Percentiles rank a stretch among this genome's conserved stretches.
Conservation (phyloP, 306 rosid species). For the Inga oerstediana region DNA sequence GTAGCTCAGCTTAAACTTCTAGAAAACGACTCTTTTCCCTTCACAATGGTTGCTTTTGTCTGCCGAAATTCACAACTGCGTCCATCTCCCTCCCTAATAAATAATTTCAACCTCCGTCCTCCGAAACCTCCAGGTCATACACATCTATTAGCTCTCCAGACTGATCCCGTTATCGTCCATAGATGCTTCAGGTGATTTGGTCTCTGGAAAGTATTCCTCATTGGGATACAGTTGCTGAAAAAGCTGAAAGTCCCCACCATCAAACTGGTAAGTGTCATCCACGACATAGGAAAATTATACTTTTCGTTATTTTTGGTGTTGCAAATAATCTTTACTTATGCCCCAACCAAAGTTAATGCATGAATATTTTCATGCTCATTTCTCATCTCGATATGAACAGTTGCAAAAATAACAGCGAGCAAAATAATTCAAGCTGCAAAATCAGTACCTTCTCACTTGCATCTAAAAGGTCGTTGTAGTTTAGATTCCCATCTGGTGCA, state of each 20-base stretch:
- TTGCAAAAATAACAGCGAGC: constrained; percentile 13
- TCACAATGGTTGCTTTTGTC: not conserved
- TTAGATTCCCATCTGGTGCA: constrained; percentile 78
- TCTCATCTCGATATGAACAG: constrained; percentile 3
- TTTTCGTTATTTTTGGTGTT: not conserved
- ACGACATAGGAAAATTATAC: not conserved
- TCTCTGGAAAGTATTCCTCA: constrained; percentile 55
- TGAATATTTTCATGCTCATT: not conserved
- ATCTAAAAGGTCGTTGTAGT: constrained; percentile 60
- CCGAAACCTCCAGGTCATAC: not conserved
- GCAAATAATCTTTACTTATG: not conserved
- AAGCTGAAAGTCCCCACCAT: constrained; percentile 39
- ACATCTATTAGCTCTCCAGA: constrained; percentile 39
- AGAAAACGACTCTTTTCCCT: not conserved
- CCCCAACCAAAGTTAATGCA: constrained; percentile 14
- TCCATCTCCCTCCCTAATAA: not conserved
- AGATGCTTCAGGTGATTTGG: constrained; percentile 41
- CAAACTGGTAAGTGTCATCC: constrained; percentile 27
- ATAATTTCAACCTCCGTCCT: constrained; percentile 20
- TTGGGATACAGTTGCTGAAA: constrained; percentile 51
- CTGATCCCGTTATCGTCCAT: constrained; percentile 40
- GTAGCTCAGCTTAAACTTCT: not conserved
- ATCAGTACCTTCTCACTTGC: constrained; percentile 56
- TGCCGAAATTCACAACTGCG: not conserved
- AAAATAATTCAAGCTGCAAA: constrained; percentile 5